phyloP scores from a whole-genome alignment of 805 yeast species.

The Suhomyces xylopsoci region DNA sequence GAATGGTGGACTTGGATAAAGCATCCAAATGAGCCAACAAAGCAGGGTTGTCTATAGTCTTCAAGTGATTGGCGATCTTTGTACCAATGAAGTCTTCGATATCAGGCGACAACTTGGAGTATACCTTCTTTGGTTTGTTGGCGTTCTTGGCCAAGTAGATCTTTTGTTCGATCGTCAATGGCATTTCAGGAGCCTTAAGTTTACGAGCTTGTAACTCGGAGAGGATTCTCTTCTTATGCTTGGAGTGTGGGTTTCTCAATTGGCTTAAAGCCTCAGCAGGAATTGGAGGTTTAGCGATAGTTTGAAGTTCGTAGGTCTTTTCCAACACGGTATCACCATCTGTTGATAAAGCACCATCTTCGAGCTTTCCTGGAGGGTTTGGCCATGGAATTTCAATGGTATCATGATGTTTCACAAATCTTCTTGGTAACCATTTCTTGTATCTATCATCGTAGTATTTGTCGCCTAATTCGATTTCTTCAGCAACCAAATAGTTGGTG shows the following conservation, averaged over 20 bases:
- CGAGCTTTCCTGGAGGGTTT: conserved; percentile 50
- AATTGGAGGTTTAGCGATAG: conserved; percentile 62
- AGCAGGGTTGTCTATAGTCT: conserved; percentile 32
- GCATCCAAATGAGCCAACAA: conserved; percentile 39
- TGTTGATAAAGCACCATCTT: conserved; percentile 61
- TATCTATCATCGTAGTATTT: conserved; percentile 71
- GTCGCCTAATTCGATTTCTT: conserved; percentile 65
- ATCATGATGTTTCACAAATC: conserved; percentile 70
- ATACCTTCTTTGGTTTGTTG: conserved; percentile 32
- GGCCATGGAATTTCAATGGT: conserved; percentile 88
- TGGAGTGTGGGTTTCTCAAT: conserved; percentile 74
- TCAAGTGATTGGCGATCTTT: conserved; percentile 41
- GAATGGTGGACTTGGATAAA: conserved; percentile 26
- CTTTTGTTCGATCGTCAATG: conserved; percentile 60
- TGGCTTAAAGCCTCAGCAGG: conserved; percentile 65
- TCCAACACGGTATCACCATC: conserved; percentile 54
- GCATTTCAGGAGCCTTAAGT: conserved; percentile 74
- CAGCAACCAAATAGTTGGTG: conserved; percentile 72
- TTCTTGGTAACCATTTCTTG: conserved; percentile 69
- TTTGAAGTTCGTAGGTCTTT: conserved; percentile 71
- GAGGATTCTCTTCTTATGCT: conserved; percentile 53
- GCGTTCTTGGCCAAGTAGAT: conserved; percentile 52
- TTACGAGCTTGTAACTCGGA: conserved; percentile 60
- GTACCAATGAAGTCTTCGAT: conserved; percentile 54
- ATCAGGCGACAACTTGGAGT: conserved; percentile 46